Conservation (phyloP, 345 rosid genomes). For the Hibiscus tridactylites region DNA sequence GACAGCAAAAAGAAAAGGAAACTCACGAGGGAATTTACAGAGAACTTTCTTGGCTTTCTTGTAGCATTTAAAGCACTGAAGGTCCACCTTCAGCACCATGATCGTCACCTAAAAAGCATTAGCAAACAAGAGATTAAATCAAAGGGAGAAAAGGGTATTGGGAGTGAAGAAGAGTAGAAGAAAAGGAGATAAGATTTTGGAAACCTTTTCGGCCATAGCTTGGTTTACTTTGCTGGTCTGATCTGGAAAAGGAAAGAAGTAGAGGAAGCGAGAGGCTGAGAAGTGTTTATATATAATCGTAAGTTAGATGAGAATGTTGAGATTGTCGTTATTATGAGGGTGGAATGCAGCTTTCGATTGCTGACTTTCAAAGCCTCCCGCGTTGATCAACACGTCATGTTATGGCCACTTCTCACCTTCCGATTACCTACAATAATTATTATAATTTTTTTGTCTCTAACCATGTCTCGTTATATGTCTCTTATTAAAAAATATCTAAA, state of each 20-base stretch:
- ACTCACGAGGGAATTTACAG: conserved; percentile 67
- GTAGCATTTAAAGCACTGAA: conserved; percentile 55
- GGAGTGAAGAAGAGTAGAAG: not conserved
- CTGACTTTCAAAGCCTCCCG: conserved; percentile 5
- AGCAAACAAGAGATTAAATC: not conserved
- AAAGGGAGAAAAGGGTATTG: not conserved
- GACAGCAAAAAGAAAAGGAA: not conserved
- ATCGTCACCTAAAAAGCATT: conserved; percentile 36
- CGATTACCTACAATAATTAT: not conserved
- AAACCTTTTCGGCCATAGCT: conserved; percentile 28
- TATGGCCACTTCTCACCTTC: conserved; percentile 1
- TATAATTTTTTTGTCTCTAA: too few relatives aligned
- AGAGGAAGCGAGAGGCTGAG: not conserved
- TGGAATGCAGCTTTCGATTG: conserved; percentile 2
- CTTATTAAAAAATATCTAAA: too few relatives aligned
- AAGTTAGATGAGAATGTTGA: not conserved
- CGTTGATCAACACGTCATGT: conserved; percentile 16
- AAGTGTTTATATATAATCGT: too few relatives aligned
- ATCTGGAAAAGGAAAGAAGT: not conserved
- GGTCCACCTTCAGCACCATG: conserved; percentile 69
- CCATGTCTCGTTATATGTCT: too few relatives aligned
- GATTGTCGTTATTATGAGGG: conserved; percentile 5
- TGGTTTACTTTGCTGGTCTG: conserved; percentile 14
- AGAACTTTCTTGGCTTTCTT: conserved; percentile 69
- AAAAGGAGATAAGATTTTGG: not conserved